Evolutionary conservation across 495 filamentous ascomycete species (phyloP), one percentile per base, ranked within the genome.

Genomic region (Penicillium daleae): DNA sequence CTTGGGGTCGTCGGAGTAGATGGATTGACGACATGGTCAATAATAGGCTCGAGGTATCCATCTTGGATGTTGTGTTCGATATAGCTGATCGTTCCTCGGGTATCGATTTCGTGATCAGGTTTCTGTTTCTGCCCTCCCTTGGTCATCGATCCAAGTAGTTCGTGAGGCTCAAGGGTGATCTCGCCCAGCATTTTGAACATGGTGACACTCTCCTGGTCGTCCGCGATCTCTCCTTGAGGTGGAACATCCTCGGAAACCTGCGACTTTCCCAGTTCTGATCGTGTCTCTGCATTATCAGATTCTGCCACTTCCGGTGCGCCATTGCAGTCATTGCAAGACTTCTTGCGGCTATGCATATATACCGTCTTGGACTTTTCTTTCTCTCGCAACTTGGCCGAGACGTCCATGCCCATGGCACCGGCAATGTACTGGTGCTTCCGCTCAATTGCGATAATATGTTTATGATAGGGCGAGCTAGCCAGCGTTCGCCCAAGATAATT

Each of bases 401-500:
- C 78, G 76, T 99, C 95, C 77, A 95, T 90, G 17, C 80, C 82
- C 69, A 89, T 91, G 6, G 95, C 94, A 5, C 92, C 92, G 33
- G 82, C 83, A 67, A 97, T 93, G 68, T 96, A 97, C 61, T 87
- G 85, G 52, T 89, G 86, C 66, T 87, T 90, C 65, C 92, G 91
- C 74, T 99, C 95, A 63, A 99, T 90, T 15, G 95, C 95, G 61
- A 97, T 85, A 56, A 98, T 90, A 66, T 92, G 85, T 66, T 87
- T 88, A 63, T 92, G 90, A 72, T 96, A 96, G 0, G 93, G 93
- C 53, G 87, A 81, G 63, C 87, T 90, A 12, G 95, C 94, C 48
- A 99, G 76, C 1, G 91, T 89, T 46, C 95, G 86, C 12, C 95
- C 93, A 2, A 99, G 86, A 70, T 99, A 99, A 66, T 95, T 97